These are phyloP conservation scores for Talaromyces sp. DNA, from an alignment of 2,329 filamentous ascomycete genomes.

Conservation along the genomic window DNA sequence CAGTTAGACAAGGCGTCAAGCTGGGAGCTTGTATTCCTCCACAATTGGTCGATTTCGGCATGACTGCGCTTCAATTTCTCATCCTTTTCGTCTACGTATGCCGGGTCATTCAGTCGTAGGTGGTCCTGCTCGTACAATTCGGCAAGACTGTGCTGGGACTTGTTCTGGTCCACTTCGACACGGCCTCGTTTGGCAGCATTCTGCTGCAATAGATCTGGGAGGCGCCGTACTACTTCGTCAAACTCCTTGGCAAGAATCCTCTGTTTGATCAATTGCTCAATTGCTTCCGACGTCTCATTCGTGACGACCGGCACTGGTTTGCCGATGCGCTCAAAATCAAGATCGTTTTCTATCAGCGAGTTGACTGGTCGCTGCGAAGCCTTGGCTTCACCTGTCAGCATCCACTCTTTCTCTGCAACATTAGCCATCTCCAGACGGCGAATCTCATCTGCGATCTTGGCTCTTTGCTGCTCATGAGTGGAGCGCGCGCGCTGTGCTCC, in stretches of 20 bases:
- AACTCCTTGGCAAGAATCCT: constrained; percentile 87
- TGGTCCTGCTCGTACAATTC: constrained; percentile 95
- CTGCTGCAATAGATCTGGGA: constrained; percentile 66
- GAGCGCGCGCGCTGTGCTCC: constrained; percentile 43
- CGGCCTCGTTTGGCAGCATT: constrained; percentile 64
- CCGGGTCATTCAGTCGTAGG: constrained; percentile 69
- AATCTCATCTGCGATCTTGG: constrained; percentile 83
- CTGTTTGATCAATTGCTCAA: constrained; percentile 90
- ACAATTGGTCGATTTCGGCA: constrained; percentile 73
- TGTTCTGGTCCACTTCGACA: constrained; percentile 78
- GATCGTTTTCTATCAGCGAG: constrained; percentile 86
- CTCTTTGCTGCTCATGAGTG: constrained; percentile 79
- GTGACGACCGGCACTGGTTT: constrained; percentile 95
- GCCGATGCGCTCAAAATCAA: constrained; percentile 91
- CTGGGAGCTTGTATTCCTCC: constrained; percentile 72
- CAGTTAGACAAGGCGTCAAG: constrained; percentile 88
- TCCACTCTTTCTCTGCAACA: constrained; percentile 87
- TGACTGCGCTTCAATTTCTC: constrained; percentile 80
- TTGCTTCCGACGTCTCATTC: constrained; percentile 79
- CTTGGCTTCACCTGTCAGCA: constrained; percentile 78
- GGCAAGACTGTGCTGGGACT: constrained; percentile 79
- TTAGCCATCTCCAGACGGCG: constrained; percentile 83
- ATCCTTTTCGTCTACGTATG: constrained; percentile 73
- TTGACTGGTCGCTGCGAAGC: constrained; percentile 80
- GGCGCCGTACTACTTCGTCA: constrained; percentile 79